Evolutionary conservation across 108 stramenopile species (phyloP).

Genomic region (Nannochloropsis granulata): DNA sequence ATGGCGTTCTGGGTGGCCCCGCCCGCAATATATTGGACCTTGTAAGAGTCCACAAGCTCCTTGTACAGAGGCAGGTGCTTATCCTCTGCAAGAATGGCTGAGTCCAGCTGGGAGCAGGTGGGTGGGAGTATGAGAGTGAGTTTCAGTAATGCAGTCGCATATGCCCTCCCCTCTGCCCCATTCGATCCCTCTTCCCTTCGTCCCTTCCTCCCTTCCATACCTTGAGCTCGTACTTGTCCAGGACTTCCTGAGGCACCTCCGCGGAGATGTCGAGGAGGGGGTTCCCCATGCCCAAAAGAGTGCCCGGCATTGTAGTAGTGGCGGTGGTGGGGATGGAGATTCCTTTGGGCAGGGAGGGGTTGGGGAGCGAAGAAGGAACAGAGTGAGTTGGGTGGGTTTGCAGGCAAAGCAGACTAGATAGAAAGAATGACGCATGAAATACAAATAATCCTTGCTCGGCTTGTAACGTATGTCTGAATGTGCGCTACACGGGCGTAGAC

Average conservation of each 20-base stretch:
- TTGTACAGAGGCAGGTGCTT: constrained; percentile 62
- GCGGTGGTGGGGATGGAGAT: background rate
- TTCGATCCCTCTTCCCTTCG: too few species aligned
- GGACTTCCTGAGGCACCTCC: constrained; percentile 66
- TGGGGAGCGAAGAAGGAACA: too few species aligned
- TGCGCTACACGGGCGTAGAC: too few species aligned
- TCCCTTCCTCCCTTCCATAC: background rate
- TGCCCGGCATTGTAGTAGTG: constrained; percentile 1
- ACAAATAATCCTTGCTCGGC: too few species aligned
- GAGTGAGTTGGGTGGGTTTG: too few species aligned
- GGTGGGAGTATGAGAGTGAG: too few species aligned
- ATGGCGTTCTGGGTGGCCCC: constrained; percentile 99
- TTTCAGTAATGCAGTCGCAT: too few species aligned
- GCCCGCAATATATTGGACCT: constrained; percentile 90
- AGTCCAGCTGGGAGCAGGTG: constrained; percentile 27
- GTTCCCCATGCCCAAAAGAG: constrained; percentile 94
- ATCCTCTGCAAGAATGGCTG: constrained; percentile 95
- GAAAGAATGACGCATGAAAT: too few species aligned
- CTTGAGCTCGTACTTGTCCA: constrained; percentile 54
- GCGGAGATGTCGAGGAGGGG: constrained; percentile 97
- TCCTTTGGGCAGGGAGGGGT: background rate
- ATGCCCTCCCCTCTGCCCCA: too few species aligned
- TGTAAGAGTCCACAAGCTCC: background rate
- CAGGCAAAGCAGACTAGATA: too few species aligned
- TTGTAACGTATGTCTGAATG: too few species aligned